phyloP scores from a whole-genome alignment of 441 rosid genomes.

The Syzygium malaccense region DNA sequence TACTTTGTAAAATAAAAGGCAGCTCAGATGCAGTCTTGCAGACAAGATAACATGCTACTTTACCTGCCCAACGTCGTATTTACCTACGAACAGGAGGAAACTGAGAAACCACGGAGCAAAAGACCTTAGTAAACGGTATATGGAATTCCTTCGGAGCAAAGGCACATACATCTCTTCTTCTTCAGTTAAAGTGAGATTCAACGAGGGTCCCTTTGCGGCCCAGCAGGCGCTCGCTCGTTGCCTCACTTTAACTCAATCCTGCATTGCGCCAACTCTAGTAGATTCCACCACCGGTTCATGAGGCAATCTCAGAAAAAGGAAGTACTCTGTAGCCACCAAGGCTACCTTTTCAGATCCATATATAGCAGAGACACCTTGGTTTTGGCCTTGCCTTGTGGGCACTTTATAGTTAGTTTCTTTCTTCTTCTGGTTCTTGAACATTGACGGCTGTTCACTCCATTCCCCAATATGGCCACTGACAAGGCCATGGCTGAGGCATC shows the following conservation, averaged over 20 bases:
- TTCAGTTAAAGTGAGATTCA: background rate
- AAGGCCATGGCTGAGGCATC: constrained; percentile 10
- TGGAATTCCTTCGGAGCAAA: background rate
- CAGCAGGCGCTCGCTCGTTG: background rate
- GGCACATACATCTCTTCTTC: background rate
- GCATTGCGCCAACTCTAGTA: background rate
- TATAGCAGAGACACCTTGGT: background rate
- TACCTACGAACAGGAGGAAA: background rate
- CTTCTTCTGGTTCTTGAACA: background rate
- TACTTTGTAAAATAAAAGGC: background rate
- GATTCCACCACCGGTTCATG: background rate
- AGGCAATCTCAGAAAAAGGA: background rate
- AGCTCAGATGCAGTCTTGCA: background rate
- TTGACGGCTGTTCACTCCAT: background rate
- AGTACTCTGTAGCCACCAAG: background rate
- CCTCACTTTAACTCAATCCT: background rate
- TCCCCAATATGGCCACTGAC: constrained; percentile 25
- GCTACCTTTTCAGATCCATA: background rate
- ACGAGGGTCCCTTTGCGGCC: background rate
- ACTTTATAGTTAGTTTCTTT: background rate
- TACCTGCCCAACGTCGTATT: background rate
- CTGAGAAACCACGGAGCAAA: background rate
- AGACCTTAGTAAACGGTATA: background rate
- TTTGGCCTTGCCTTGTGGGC: background rate
- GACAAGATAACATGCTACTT: background rate